Evolutionary conservation across 371 early-diverging fungal genomes (phyloP).

Genomic region (Rhizopus arrhizus): DNA sequence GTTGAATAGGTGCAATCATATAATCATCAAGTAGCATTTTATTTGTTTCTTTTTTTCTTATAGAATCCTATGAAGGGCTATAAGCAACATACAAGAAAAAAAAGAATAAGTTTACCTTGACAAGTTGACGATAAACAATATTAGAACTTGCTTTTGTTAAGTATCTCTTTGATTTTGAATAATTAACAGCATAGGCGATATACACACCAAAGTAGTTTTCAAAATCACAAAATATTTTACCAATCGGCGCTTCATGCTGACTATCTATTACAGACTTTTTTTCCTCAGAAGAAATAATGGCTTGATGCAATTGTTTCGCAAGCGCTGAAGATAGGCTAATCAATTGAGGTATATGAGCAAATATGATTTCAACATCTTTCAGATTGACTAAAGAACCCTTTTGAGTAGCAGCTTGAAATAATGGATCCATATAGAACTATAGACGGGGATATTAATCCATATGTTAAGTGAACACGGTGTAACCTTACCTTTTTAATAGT

Average conservation of each 20-base stretch:
- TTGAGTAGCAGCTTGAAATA: slow-evolving; percentile 24
- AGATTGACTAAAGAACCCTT: slow-evolving; percentile 28
- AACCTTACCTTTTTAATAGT: slow-evolving; percentile 36
- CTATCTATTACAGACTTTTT: slow-evolving; percentile 10
- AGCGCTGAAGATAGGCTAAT: slow-evolving; percentile 30
- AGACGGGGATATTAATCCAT: not conserved
- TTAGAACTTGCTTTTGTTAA: slow-evolving; percentile 32
- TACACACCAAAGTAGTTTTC: slow-evolving; percentile 38
- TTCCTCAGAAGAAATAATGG: slow-evolving; percentile 5
- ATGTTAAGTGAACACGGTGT: not conserved
- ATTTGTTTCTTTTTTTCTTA: slow-evolving; percentile 35
- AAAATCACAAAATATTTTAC: slow-evolving; percentile 32
- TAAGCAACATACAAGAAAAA: too few species aligned
- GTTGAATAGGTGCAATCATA: slow-evolving; percentile 59
- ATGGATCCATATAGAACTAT: slow-evolving; percentile 45
- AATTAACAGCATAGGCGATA: slow-evolving; percentile 37
- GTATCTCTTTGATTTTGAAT: slow-evolving; percentile 28
- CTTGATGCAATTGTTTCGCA: slow-evolving; percentile 17
- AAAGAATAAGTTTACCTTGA: slow-evolving; percentile 21
- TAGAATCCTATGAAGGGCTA: slow-evolving; percentile 18
- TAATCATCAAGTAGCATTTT: slow-evolving; percentile 49
- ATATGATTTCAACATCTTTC: slow-evolving; percentile 33
- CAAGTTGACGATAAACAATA: slow-evolving; percentile 36
- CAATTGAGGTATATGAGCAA: slow-evolving; percentile 41
- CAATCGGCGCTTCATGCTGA: slow-evolving; percentile 13